Evolutionary conservation across 2,329 filamentous ascomycete species (phyloP).

Genomic region (Ambrosiella beaveri): DNA sequence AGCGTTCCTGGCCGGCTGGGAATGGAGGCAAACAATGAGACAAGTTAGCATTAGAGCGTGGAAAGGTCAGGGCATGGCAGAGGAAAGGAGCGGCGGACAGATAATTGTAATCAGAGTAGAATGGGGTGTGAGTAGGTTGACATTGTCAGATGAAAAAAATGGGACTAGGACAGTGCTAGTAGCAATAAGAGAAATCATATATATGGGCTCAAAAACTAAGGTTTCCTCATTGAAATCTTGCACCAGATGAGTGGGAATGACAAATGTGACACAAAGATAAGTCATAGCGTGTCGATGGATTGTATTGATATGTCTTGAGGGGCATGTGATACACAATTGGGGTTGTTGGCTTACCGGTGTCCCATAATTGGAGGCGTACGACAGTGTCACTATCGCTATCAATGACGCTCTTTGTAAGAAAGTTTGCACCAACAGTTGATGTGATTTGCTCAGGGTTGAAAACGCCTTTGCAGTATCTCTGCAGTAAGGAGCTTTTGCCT

Average conservation of each 20-base stretch:
- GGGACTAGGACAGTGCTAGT: neutral
- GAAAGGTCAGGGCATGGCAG: too few species aligned
- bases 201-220: neutral
- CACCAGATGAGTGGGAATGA: neutral
- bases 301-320: neutral
- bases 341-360: constrained; percentile 43
- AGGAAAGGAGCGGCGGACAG: too few species aligned
- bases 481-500: constrained; percentile 63
- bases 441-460: constrained; percentile 48
- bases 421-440: constrained; percentile 65
- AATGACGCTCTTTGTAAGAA: constrained; percentile 61
- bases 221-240: neutral
- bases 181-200: neutral
- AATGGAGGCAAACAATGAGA: neutral
- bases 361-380: constrained; percentile 90
- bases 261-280: neutral
- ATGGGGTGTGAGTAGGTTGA: neutral
- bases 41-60: neutral
- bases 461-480: constrained; percentile 56
- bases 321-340: neutral
- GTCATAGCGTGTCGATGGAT: neutral
- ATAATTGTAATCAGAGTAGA: neutral
- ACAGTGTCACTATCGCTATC: constrained; percentile 74
- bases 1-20: constrained; percentile 74
- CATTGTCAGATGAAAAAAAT: neutral